Evolutionary conservation across 2,329 filamentous ascomycete species (phyloP).

Genomic region (Aspergillus nomiae): DNA sequence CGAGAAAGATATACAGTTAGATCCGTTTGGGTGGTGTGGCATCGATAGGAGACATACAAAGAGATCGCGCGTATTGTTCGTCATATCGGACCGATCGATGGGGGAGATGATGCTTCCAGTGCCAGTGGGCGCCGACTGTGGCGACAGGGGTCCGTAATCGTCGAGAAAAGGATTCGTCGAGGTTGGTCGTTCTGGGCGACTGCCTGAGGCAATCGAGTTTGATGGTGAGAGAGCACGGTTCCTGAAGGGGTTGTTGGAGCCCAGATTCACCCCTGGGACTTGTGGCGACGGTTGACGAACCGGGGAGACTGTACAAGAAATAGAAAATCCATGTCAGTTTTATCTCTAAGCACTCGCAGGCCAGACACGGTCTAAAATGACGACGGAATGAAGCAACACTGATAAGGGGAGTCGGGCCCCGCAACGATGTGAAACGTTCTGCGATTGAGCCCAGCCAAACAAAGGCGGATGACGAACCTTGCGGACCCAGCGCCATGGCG

Average conservation of each 20-base stretch:
- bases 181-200: conserved; percentile 49
- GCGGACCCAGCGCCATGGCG: conserved; percentile 33
- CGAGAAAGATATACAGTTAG: conserved; percentile 12
- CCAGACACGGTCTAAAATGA: conserved; percentile 16
- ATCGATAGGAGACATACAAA: conserved; percentile 54
- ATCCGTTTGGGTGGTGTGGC: conserved; percentile 5
- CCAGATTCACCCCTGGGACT: conserved; percentile 34
- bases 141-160: conserved; percentile 42
- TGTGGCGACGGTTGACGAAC: conserved; percentile 37
- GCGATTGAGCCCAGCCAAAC: background rate
- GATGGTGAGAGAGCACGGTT: conserved; percentile 47
- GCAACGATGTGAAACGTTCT: conserved; percentile 12
- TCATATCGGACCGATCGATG: conserved; percentile 41
- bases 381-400: conserved; percentile 13
- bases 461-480: conserved; percentile 34
- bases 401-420: conserved; percentile 16
- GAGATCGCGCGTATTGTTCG: conserved; percentile 57
- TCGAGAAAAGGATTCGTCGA: conserved; percentile 67
- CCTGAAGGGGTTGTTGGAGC: conserved; percentile 54
- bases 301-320: conserved; percentile 18
- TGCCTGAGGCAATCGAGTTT: conserved; percentile 29
- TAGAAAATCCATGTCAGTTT: conserved; percentile 5
- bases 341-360: background rate
- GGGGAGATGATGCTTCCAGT: conserved; percentile 33
- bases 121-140: conserved; percentile 36